Base-by-base conservation (phyloP, 1,284 basidiomycete species). In the Cystobasidium slooffiae region DNA sequence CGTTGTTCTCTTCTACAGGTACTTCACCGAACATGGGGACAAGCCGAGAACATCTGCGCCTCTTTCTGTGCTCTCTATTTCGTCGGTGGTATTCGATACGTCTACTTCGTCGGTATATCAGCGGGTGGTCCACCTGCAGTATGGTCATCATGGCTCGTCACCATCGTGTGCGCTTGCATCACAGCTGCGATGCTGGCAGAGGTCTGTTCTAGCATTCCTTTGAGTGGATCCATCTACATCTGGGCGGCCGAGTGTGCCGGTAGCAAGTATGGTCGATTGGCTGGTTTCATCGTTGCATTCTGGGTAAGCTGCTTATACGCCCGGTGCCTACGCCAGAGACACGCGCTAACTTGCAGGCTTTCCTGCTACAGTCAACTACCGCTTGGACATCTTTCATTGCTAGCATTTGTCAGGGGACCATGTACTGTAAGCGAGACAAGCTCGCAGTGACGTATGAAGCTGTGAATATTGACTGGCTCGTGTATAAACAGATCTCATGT, bases 361-460 rank as follows among this genome's bases (percentile, higher is more conserved):
- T 20, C 22, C 31, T 47, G 74, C 12, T 63, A 51, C 77, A 78
- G 79, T 62, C 76, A 0, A 77, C 78, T 75, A 93, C 92, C 0
- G 92, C 92, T 18, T 94, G 92, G 92, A 92, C 92, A 87, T 93
- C 91, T 0, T 93, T 93, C 79, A 86, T 88, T 64, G 92, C 92
- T 14, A 87, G 89, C 52, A 92, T 91, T 80, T 91, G 90, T 75
- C 91, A 92, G 83, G 91, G 89, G 1, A 89, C 91, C 0, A 90
- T 91, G 59, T 93, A 94, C 81, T 94, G 91, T 81, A 87, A 93
- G 67, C 39, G 3, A 62, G 14, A 31, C 58, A 12, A 6, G 1
- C 7, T 12, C 49, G 22, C 39, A 14, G 20, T 31, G 18, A n/a
- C 41, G 18, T 7, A 88, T 91, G 20, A 14, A 16, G 16, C 37